Conservation (phyloP, 805 yeast species). For the Candida germanica region DNA sequence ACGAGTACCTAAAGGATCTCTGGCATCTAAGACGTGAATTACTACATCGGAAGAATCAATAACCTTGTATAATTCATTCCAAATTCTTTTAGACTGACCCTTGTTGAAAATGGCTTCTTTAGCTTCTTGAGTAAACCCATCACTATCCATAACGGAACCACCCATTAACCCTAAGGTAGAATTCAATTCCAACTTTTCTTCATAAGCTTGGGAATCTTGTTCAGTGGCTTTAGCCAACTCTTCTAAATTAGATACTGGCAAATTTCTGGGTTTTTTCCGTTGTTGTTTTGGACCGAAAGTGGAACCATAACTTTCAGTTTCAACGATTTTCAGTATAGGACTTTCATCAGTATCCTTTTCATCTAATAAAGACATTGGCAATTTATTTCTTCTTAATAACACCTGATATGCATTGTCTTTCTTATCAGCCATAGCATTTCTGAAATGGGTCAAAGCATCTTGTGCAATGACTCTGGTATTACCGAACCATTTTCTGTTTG, state of each 20-base stretch:
- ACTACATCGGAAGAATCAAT: constrained; percentile 97
- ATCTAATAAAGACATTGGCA: constrained; percentile 92
- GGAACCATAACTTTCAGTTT: constrained; percentile 76
- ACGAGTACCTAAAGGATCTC: constrained; percentile 96
- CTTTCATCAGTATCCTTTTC: constrained; percentile 77
- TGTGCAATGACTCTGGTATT: constrained; percentile 97
- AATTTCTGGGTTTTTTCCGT: constrained; percentile 80
- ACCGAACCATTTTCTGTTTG: constrained; percentile 97
- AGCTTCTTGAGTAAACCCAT: constrained; percentile 86
- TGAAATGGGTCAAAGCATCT: constrained; percentile 89
- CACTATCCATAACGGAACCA: constrained; percentile 53
- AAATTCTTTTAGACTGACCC: constrained; percentile 97
- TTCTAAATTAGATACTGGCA: constrained; percentile 70
- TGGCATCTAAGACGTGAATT: constrained; percentile 92
- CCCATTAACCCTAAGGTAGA: constrained; percentile 82
- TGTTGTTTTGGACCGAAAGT: constrained; percentile 96
- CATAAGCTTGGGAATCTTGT: constrained; percentile 54
- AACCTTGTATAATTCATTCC: constrained; percentile 97
- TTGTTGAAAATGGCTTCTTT: constrained; percentile 93
- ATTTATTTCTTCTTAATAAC: constrained; percentile 78
- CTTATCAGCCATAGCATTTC: constrained; percentile 89
- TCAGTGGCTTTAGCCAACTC: constrained; percentile 66
- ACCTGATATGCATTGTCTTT: constrained; percentile 82
- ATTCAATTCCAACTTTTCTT: constrained; percentile 73
- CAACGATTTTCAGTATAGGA: constrained; percentile 77